phyloP scores from a whole-genome alignment of 2,329 filamentous ascomycete genomes.

The Beauveria asiatica region DNA sequence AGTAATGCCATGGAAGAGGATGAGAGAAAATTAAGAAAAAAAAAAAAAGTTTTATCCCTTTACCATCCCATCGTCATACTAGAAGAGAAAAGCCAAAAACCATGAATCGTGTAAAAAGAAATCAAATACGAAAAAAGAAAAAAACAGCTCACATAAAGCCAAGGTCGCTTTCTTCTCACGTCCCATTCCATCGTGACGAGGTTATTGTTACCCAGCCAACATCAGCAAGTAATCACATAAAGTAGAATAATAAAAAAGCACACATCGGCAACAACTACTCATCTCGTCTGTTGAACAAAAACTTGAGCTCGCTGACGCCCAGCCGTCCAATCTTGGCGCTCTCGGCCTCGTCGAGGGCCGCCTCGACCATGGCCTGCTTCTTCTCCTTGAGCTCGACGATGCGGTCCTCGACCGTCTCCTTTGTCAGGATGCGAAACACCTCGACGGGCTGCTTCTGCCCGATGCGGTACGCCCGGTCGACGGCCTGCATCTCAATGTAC shows the following conservation, averaged over 20 bases:
- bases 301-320: constrained; percentile 57
- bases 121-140: not conserved
- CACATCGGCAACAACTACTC: not conserved
- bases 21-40: not conserved
- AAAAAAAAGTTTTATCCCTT: not conserved
- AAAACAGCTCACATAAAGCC: no score
- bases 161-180: no score
- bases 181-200: not conserved
- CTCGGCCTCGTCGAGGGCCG: constrained; percentile 70
- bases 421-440: constrained; percentile 71
- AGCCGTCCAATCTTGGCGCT: constrained; percentile 59
- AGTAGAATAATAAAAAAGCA: not conserved
- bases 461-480: constrained; percentile 83
- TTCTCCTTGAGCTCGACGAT: constrained; percentile 71
- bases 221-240: not conserved
- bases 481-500: constrained; percentile 84
- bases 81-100: not conserved
- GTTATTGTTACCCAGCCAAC: not conserved
- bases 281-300: constrained; percentile 44
- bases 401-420: constrained; percentile 77
- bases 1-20: not conserved
- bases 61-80: not conserved
- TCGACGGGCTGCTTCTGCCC: constrained; percentile 67
- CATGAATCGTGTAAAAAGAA: not conserved
- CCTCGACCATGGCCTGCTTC: constrained; percentile 69